These are phyloP conservation scores for Gypsophila paniculata DNA, from an alignment of 179 eudicot genomes.

Conservation along the genomic window DNA sequence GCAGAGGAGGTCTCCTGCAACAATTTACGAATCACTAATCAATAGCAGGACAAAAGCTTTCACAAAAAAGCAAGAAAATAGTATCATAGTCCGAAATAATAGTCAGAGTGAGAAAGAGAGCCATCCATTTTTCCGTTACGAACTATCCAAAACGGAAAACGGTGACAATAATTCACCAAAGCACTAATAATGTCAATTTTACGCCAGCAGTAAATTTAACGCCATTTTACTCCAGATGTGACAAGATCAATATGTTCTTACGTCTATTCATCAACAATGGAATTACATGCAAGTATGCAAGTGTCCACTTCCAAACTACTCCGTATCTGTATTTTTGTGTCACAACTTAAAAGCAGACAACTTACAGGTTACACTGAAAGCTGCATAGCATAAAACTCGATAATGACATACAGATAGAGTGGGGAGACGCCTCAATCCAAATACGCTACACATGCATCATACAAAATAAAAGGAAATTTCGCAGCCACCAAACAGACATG, in stretches of 20 bases:
- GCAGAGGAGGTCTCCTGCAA: conserved; percentile 95
- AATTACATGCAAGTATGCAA: conserved; percentile 24
- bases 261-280: conserved; percentile 7
- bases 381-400: conserved; percentile 6
- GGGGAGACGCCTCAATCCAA: not conserved
- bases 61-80: not conserved
- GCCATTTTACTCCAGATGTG: conserved; percentile 1
- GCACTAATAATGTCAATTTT: not conserved
- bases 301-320: not conserved
- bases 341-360: conserved; percentile 10
- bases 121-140: not conserved
- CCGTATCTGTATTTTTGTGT: not conserved
- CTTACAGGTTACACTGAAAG: conserved; percentile 15
- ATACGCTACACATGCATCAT: conserved; percentile 17
- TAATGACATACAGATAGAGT: conserved; percentile 14
- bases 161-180: conserved; percentile 13
- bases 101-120: too few species aligned
- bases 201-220: not conserved
- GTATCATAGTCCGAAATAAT: not conserved
- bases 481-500: conserved; percentile 13
- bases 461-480: conserved; percentile 12
- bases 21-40: not conserved
- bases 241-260: conserved; percentile 10
- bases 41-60: not conserved
- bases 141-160: not conserved